Base-by-base conservation (phyloP, 768 basidiomycete genomes). In the Calocera viscosa region DNA sequence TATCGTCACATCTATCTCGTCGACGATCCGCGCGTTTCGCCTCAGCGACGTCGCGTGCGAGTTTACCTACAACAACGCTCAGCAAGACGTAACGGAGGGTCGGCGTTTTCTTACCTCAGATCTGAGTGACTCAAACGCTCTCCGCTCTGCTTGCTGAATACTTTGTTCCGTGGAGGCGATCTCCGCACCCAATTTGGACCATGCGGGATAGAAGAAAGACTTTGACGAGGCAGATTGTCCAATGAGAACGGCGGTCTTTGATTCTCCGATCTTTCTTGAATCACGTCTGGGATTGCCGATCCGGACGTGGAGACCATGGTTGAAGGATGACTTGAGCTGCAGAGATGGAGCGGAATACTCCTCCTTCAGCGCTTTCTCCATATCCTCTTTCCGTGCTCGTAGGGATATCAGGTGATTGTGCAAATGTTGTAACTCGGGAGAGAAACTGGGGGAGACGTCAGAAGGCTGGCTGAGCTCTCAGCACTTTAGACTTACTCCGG, bases 1-100 rank as follows among this genome's bases (percentile, higher is more conserved):
- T 1, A 93, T 75, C 0, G 84, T 82, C 16, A 96, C 85, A 73
- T 98, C 94, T 14, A 98, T 76, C 74, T 98, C 93, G 73, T 94
- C 91, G 40, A 94, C 76, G 49, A 93, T 80, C 30, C 84, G 82
- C 2, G 90, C 85, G 72, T 94, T 95, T 32, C 81, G 80, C 69
- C 87, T 82, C n/a, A 97, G 76, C 26, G 78, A 77, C 3, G 75
- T 69, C 12, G 85, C 80, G 69, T 83, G 78, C 16, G 76, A 77
- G 67, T 81, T 87, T 60, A 94, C 86, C 91, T 93, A 68, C 40
- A 3, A 60, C 60, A 53, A 38, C 32, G 64, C 7, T 30, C 19
- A 40, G 11, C 22, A 39, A 34, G 38, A 1, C 19, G 34, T 28
- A 17, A 32, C 38, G 22, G 38, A 39, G 26, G 40, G 67, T 64